Percentiles rank a stretch among this genome's conserved stretches.
These are phyloP conservation scores for Aspergillus ellipticus DNA, from an alignment of 495 filamentous ascomycete genomes.

Conservation along the genomic window DNA sequence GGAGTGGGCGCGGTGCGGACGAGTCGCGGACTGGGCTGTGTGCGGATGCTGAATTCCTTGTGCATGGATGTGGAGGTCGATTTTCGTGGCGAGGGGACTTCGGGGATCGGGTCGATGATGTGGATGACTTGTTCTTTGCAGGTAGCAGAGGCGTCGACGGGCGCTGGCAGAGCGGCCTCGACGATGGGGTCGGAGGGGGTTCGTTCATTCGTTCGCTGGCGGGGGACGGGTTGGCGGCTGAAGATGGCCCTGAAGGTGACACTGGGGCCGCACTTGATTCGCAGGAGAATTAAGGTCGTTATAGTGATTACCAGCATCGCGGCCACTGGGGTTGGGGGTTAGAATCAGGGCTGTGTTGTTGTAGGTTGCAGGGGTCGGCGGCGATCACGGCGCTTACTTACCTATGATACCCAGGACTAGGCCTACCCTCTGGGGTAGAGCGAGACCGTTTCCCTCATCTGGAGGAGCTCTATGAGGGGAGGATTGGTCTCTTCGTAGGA, in stretches of 20 bases:
- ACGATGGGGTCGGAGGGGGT: not conserved
- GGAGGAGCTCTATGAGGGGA: not conserved
- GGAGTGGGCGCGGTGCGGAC: not conserved
- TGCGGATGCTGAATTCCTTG: not conserved
- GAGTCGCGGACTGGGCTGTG: not conserved
- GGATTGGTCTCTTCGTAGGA: not conserved
- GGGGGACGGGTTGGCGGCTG: not conserved
- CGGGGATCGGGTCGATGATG: too few relatives aligned
- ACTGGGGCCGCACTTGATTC: slow-evolving; percentile 2
- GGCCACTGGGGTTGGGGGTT: not conserved
- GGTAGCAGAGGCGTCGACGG: too few relatives aligned
- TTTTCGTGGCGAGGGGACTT: too few relatives aligned
- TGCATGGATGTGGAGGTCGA: not conserved
- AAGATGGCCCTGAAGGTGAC: slow-evolving; percentile 2
- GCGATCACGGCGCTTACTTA: not conserved
- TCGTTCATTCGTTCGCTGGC: not conserved
- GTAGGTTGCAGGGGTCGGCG: not conserved
- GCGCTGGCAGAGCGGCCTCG: too few relatives aligned
- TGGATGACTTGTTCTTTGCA: too few relatives aligned
- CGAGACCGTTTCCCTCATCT: not conserved
- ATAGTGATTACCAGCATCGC: not conserved
- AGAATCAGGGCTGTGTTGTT: too few relatives aligned
- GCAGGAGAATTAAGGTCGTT: not conserved
- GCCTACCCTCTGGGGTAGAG: not conserved
- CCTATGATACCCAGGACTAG: not conserved